Base-by-base conservation (phyloP, 2,329 filamentous ascomycete genomes). In the Drechmeria coniospora region DNA sequence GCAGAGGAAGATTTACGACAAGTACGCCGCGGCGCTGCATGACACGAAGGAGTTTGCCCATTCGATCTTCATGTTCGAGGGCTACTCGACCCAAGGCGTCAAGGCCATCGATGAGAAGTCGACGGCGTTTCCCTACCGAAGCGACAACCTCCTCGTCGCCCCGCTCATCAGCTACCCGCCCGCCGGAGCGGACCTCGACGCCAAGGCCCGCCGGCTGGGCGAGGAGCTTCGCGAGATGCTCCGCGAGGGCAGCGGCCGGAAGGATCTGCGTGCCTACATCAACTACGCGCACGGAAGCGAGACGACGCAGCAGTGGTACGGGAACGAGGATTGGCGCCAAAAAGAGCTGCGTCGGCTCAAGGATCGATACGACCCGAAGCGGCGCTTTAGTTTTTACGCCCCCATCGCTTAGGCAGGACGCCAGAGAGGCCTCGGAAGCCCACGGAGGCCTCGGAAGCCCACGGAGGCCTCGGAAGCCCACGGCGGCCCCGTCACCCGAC, bases 11-110 rank as follows among this genome's bases (percentile, higher is more conserved):
- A 37, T 38, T 17, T 57, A 51, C 37, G 40, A 50, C n/a, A 31
- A 44, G 11, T 59, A 54, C 40, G 40, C 35, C 5, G 30, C 36
- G 6, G 40, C 42, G 5, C 42, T 40, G 21, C 43, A 36, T n/a
- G 37, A 32, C 20, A 25, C 34, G 10, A 39, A 42, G 18, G 44
- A 39, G 15, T 53, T 51, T 23, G 29, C 32, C 14, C 29, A 34
- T 38, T 47, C 49, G 12, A 47, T 68, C 25, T 59, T 68, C 47
- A 57, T 68, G 53, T 62, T 69, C 32, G 65, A 71, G 41, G 61
- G 57, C 15, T 70, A 68, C 43, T 53, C 62, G 2, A 41, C 40
- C 8, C 40, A 55, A 15, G 63, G 56, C 3, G 57, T 70, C 2
- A 40, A 53, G 28, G 45, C 42, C 0, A 38, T 61, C 21, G 34